Conservation (phyloP, 352 stramenopile genomes). For the Blastocystis sp. region DNA sequence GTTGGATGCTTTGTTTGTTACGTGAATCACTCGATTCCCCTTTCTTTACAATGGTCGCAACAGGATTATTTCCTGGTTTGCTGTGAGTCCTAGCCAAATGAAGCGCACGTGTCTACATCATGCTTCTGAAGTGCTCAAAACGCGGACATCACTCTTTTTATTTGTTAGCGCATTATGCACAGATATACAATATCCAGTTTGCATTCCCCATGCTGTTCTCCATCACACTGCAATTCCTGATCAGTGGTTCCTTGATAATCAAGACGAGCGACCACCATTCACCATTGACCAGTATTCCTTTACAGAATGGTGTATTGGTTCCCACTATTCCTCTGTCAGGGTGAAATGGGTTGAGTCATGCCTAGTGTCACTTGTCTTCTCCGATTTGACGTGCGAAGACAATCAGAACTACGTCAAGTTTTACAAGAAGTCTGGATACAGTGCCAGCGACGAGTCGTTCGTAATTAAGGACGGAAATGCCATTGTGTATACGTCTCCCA, state of each 20-base stretch:
- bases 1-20: constrained; percentile 24
- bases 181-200: not conserved
- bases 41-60: not conserved
- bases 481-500: not conserved
- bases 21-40: not conserved
- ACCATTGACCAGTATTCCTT: not conserved
- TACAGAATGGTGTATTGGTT: not conserved
- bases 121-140: not conserved
- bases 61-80: not conserved
- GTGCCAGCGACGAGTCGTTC: not conserved
- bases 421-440: not conserved
- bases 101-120: not conserved
- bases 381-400: not conserved
- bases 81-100: no score
- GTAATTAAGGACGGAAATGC: not conserved
- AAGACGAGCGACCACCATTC: not conserved
- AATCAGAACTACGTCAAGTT: not conserved
- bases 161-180: not conserved
- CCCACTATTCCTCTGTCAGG: not conserved
- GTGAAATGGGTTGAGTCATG: not conserved
- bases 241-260: not conserved
- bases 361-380: not conserved
- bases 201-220: not conserved
- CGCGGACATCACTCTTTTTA: no score
- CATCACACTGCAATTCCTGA: not conserved